Evolutionary conservation across 345 rosid genomes (phyloP).

Genomic region (Ceriops zippeliana): DNA sequence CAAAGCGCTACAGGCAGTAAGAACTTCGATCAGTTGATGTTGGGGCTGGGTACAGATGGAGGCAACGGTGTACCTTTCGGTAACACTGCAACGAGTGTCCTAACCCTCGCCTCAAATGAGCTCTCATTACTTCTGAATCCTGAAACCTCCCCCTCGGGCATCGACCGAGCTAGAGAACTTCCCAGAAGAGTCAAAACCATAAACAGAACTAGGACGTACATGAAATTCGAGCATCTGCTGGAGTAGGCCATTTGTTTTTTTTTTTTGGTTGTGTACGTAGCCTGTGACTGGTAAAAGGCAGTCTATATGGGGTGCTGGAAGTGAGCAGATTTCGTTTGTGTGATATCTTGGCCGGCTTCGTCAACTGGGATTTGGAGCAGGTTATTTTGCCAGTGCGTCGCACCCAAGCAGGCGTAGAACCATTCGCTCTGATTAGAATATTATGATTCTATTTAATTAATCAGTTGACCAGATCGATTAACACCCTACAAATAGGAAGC

Average conservation of each 20-base stretch:
- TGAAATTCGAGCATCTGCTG: conserved; percentile 5
- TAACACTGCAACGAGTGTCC: conserved; percentile 28
- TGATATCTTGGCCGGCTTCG: conserved; percentile 37
- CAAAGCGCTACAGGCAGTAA: too few relatives aligned
- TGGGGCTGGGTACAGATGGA: conserved; percentile 48
- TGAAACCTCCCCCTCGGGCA: conserved; percentile 4
- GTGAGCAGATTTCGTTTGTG: conserved; percentile 6
- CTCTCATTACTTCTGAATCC: neutral
- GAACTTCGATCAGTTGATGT: conserved; percentile 21
- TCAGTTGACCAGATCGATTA: too few relatives aligned
- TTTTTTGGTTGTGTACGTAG: neutral
- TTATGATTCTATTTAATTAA: too few relatives aligned
- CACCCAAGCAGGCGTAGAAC: too few relatives aligned
- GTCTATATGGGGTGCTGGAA: conserved; percentile 10
- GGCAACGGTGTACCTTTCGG: conserved; percentile 42
- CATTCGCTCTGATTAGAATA: too few relatives aligned
- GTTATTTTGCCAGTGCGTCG: neutral
- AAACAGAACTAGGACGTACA: conserved; percentile 14
- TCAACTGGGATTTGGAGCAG: conserved; percentile 33
- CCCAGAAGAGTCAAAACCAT: conserved; percentile 10
- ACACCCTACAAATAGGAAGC: too few relatives aligned
- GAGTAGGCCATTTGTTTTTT: neutral
- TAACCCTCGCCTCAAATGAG: conserved; percentile 4
- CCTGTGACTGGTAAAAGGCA: neutral
- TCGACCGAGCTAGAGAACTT: conserved; percentile 24